phyloP scores from a whole-genome alignment of 192 early-diverging fungal species.

The Mortierella hygrophila region DNA sequence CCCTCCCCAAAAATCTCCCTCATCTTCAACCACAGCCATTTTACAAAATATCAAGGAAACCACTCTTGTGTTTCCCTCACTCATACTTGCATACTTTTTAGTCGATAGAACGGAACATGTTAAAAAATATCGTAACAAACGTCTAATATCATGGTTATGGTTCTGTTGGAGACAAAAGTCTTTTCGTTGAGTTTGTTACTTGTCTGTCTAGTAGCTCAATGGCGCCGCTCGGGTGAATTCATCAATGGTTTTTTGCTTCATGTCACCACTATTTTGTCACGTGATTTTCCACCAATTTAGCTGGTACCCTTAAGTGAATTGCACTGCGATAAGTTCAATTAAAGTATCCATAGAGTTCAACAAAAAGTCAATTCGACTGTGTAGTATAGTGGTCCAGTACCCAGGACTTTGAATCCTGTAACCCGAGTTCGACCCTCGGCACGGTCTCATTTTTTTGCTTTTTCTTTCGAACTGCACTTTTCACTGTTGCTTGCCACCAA shows the following conservation, averaged over 20 bases:
- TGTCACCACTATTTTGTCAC: background rate
- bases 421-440: conserved; percentile 55
- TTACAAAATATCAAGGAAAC: background rate
- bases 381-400: conserved; percentile 31
- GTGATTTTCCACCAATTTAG: background rate
- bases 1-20: background rate
- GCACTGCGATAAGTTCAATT: background rate
- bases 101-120: background rate
- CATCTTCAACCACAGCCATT: background rate
- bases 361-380: background rate
- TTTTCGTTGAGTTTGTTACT: no score
- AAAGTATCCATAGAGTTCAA: background rate
- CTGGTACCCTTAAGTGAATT: background rate
- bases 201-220: no score
- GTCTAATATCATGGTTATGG: background rate
- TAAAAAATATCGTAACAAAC: background rate
- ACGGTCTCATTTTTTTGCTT: conserved; percentile 28
- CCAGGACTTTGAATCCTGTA: conserved; percentile 53
- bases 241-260: no score
- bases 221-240: no score
- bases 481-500: conserved; percentile 1
- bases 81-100: conserved; percentile 5
- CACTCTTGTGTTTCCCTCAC: background rate
- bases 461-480: background rate
- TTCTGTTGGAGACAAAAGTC: background rate